phyloP scores from a whole-genome alignment of 805 yeast species.

The Wickerhamiella lipophila region DNA sequence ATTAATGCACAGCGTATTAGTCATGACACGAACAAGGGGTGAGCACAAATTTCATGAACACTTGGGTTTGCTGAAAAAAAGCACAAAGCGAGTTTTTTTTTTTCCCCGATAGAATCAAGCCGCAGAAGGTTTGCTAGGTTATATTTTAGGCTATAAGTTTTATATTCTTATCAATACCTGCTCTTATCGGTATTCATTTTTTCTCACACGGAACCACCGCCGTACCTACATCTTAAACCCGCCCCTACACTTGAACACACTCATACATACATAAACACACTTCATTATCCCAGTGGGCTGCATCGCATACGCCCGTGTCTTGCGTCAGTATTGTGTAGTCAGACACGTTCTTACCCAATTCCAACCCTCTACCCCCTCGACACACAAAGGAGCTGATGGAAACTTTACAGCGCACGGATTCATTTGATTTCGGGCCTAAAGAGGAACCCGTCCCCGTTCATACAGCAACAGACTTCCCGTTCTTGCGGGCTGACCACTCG shows the following conservation, averaged over 20 bases:
- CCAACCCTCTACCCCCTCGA: neutral
- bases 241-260: too few species aligned
- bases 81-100: neutral
- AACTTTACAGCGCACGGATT: slow-evolving; percentile 9
- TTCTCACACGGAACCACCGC: too few species aligned
- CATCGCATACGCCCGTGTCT: neutral
- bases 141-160: too few species aligned
- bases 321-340: neutral
- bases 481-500: slow-evolving; percentile 27
- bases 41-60: neutral
- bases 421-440: slow-evolving; percentile 9
- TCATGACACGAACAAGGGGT: slow-evolving; percentile 1
- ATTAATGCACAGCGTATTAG: neutral
- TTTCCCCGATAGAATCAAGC: too few species aligned
- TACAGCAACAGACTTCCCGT: slow-evolving; percentile 24
- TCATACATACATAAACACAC: too few species aligned
- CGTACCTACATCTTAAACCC: too few species aligned
- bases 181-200: too few species aligned
- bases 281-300: neutral
- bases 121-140: too few species aligned
- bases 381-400: slow-evolving; percentile 3
- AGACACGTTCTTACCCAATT: slow-evolving; percentile 1
- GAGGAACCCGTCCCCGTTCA: neutral
- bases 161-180: too few species aligned
- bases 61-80: neutral